Percentiles rank a stretch among this genome's conserved stretches.
Conservation (phyloP, 331 rosid genomes). For the Erythrophleum ivorense region DNA sequence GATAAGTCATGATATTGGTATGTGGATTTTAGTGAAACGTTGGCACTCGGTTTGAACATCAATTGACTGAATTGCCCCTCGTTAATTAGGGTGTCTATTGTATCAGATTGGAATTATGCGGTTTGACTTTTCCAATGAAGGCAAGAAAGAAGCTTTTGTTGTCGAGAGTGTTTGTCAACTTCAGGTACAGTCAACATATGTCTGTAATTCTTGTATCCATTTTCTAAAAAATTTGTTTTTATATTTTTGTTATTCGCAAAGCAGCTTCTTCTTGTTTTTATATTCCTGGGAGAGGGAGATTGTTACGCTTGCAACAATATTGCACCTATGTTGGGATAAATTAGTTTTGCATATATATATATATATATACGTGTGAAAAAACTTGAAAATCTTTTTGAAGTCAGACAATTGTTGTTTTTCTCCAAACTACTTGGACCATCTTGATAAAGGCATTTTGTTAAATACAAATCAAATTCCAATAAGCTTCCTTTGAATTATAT, state of each 20-base stretch:
- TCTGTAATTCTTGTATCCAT: background rate
- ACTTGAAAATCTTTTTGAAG: slow-evolving; percentile 7
- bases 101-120: background rate
- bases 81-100: background rate
- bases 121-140: slow-evolving; percentile 31
- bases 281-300: background rate
- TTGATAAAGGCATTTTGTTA: background rate
- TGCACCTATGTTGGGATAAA: background rate
- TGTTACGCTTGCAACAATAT: background rate
- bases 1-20: background rate
- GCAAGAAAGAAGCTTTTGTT: background rate
- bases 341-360: background rate
- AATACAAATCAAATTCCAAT: too few species aligned
- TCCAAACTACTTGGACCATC: background rate
- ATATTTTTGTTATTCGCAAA: background rate
- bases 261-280: background rate
- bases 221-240: background rate
- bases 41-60: background rate
- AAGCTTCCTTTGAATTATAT: too few species aligned
- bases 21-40: background rate
- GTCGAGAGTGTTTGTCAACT: background rate
- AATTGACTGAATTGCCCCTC: slow-evolving; percentile 43
- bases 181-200: background rate
- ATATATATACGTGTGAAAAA: background rate
- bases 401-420: background rate